Evolutionary conservation across 2,329 filamentous ascomycete species (phyloP).

Genomic region (Colletotrichum ledebouriae): DNA sequence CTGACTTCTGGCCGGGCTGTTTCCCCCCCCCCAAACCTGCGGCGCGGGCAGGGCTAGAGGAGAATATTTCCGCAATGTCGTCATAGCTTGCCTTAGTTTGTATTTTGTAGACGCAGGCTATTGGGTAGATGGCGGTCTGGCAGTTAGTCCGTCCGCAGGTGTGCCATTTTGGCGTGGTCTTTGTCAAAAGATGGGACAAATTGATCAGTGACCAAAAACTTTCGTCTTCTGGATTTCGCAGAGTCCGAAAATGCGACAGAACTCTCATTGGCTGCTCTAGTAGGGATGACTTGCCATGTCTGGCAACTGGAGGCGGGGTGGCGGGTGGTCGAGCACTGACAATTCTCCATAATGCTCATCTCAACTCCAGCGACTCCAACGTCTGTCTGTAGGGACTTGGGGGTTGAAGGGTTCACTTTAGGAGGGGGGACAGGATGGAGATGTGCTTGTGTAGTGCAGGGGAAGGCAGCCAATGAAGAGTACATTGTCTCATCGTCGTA

Average conservation of each 20-base stretch:
- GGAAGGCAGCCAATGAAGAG: conserved; percentile 14
- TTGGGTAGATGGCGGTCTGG: conserved; percentile 16
- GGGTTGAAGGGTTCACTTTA: conserved; percentile 19
- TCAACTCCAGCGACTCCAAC: neutral
- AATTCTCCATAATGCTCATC: conserved; percentile 25
- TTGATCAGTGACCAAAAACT: conserved; percentile 5
- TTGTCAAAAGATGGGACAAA: neutral
- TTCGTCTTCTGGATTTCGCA: neutral
- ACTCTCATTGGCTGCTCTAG: conserved; percentile 3
- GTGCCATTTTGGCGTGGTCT: neutral
- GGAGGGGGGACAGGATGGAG: conserved; percentile 21
- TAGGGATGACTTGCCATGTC: conserved; percentile 8
- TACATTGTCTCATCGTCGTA: conserved; percentile 2
- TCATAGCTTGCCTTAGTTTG: conserved; percentile 31
- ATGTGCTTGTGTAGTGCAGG: neutral
- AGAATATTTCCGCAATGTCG: conserved; percentile 40
- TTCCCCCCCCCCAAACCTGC: conserved; percentile 19
- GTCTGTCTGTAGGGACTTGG: conserved; percentile 10
- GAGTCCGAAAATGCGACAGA: conserved; percentile 27
- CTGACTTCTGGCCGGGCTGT: conserved; percentile 20
- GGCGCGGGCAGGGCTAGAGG: conserved; percentile 31
- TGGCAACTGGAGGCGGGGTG: conserved; percentile 6
- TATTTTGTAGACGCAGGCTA: neutral
- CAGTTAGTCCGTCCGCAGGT: conserved; percentile 7
- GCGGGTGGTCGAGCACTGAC: neutral